A percentile compares a stretch with the other conserved stretches of the same genome.
phyloP scores from a whole-genome alignment of 768 basidiomycete species.

The Cubamyces sp. region DNA sequence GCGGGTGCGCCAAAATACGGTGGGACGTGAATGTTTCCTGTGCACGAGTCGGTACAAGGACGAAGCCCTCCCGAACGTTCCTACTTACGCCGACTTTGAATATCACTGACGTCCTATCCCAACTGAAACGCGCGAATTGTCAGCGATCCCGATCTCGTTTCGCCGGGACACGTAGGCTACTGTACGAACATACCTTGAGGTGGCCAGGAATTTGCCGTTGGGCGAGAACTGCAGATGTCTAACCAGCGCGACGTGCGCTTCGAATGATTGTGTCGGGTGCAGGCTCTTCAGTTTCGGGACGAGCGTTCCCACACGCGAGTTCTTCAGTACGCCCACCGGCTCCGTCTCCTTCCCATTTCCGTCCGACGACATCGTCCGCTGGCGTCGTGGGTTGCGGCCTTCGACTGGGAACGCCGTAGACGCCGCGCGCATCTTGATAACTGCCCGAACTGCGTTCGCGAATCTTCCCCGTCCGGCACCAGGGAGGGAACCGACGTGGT shows the following conservation, averaged over 20 bases:
- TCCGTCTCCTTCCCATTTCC: constrained; percentile 26
- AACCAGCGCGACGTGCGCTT: constrained; percentile 69
- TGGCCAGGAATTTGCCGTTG: constrained; percentile 73
- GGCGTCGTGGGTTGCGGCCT: constrained; percentile 18
- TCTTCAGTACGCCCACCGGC: constrained; percentile 42
- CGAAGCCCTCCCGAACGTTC: neutral
- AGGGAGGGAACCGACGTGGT: constrained; percentile 18
- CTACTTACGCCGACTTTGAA: constrained; percentile 63
- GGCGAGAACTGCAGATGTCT: constrained; percentile 78
- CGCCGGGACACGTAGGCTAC: too few relatives aligned
- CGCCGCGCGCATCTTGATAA: constrained; percentile 46
- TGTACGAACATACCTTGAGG: constrained; percentile 55
- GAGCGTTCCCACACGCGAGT: constrained; percentile 58
- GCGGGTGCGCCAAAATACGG: constrained; percentile 65
- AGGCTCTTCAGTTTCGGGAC: constrained; percentile 59
- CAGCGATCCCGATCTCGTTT: constrained; percentile 7
- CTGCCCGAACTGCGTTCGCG: constrained; percentile 47
- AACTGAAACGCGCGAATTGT: constrained; percentile 42
- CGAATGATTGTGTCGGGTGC: constrained; percentile 60
- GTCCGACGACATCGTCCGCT: constrained; percentile 36
- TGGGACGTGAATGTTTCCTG: constrained; percentile 64
- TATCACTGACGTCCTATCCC: constrained; percentile 72
- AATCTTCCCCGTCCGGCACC: constrained; percentile 42
- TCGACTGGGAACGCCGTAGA: constrained; percentile 34
- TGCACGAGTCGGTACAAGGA: constrained; percentile 13